Evolutionary conservation across 2,329 filamentous ascomycete species (phyloP), one percentile per base, ranked within the genome.

Genomic region (Bipolaris victoriae): DNA sequence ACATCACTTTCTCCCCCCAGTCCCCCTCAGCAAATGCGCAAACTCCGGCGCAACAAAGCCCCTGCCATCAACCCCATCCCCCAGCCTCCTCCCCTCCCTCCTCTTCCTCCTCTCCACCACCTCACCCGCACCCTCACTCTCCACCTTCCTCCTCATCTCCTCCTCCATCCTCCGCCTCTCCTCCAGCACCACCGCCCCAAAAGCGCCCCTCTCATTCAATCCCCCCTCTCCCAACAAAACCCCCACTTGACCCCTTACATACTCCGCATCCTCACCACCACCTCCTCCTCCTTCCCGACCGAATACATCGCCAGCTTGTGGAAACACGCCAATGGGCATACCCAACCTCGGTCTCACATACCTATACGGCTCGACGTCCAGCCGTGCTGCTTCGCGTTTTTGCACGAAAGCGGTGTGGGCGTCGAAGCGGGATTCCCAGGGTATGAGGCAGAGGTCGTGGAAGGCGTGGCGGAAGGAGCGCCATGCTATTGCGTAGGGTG

Each of bases 391-490:
- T 66, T 31, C 62, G 66, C 0, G 64, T 33, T 7, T 64, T 63
- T 76, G 70, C 3, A 68, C 44, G 0, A 36, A 31, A 5, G 52
- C 56, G 31, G 66, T 55, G 11, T 57, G n/a, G 2, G 33, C 10
- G 36, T 69, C 64, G 53, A 77, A 63, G 15, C 80, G 78, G 40
- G 78, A 67, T 57, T 78, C 73, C 80, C 80, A 82, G 3, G 70
- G 49, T 0, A 78, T 63, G 2, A 73, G 65, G 0, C 79, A 80
- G 15, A 76, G 67, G 58, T 75, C 72, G 48, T 68, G 65, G 72
- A 81, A 82, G 7, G 69, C 64, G 45, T 73, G 66, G 44, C 73
- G 71, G 70, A 81, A 80, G 44, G 64, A 53, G 24, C 63, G 63
- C 54, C 73, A 74, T 9, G 79, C 77, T 9, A 68, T 64, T 1